Evolutionary conservation across 208 protist species (phyloP), one percentile per base, ranked within the genome.

Genomic region (Wallacemonas sp.): DNA sequence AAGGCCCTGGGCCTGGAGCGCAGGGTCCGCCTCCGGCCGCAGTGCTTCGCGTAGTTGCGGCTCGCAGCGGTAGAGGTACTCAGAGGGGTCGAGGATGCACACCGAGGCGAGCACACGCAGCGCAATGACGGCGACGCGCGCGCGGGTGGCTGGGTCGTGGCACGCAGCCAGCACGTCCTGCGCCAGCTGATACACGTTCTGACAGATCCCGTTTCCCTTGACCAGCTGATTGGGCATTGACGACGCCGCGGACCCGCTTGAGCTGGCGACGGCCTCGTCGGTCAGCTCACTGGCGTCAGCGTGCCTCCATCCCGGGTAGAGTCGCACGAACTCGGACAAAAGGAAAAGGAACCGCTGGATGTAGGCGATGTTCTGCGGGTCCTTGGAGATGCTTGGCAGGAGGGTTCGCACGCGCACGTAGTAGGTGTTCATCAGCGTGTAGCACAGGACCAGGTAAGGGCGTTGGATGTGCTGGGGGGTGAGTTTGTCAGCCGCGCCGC

Each of bases 371-470:
- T 75, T 83, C 33, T 81, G 71, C 27, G 73, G 71, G 36, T 85
- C 70, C 22, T 63, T 76, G 12, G 63, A 63, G 37, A 91, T 61
- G 32, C 64, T 74, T 22, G 78, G 68, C 32, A 90, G 26, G 39
- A 96, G 66, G 15, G 64, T 70, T 0, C 70, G 53, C 37, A 82
- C 73, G 30, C 78, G 80, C 41, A 81, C 78, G 63, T 93, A 96
- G 72, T 94, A 94, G 19, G 68, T 81, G 66, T 93, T 94, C 87
- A 96, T 91, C 44, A 94, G 80, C 9, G 70, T 68, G 63, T 96
- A 96, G 73, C 85, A 94, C 27, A 86, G 67, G 22, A 68, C 57
- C 53, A 96, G 60, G 58, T 96, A 90, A n/a, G 77, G 76, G 13
- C 66, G 66, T 38, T 89, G 86, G 1, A 85, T 77, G 19, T 75